phyloP scores from a whole-genome alignment of 192 early-diverging fungal species.

The Mortierella hygrophila region DNA sequence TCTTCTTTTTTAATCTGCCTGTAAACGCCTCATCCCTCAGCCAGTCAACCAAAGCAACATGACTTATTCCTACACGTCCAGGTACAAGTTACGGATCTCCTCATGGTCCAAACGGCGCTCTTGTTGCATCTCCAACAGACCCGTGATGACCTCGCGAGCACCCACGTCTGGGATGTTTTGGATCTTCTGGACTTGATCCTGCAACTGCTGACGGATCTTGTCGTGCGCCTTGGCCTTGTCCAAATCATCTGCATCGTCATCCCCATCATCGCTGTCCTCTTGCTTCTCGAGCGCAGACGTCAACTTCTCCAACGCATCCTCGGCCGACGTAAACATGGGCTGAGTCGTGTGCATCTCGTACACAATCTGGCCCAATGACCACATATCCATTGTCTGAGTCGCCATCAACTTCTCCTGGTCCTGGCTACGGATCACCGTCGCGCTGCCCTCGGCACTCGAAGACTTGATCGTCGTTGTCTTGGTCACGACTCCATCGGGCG shows the following conservation, averaged over 20 bases:
- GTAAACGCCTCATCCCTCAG: not conserved
- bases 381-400: constrained; percentile 53
- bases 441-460: not conserved
- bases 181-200: constrained; percentile 40
- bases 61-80: constrained; percentile 12
- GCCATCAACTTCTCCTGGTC: constrained; percentile 43
- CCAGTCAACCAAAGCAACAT: not conserved
- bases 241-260: constrained; percentile 21
- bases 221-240: constrained; percentile 29
- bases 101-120: constrained; percentile 42
- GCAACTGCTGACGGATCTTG: constrained; percentile 35
- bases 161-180: constrained; percentile 25
- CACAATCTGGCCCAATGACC: constrained; percentile 54
- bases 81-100: constrained; percentile 26
- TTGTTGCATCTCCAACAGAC: constrained; percentile 36
- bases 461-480: constrained; percentile 26
- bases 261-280: not conserved
- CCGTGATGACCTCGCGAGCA: constrained; percentile 39
- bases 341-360: constrained; percentile 49
- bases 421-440: not conserved
- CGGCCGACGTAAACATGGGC: constrained; percentile 35
- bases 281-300: constrained; percentile 22
- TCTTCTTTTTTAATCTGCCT: not conserved
- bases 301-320: constrained; percentile 49
- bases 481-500: constrained; percentile 15